A percentile compares a stretch with the other conserved stretches of the same genome.
Evolutionary conservation across 2,329 filamentous ascomycete species (phyloP).

Genomic region (Beauveria sp.): DNA sequence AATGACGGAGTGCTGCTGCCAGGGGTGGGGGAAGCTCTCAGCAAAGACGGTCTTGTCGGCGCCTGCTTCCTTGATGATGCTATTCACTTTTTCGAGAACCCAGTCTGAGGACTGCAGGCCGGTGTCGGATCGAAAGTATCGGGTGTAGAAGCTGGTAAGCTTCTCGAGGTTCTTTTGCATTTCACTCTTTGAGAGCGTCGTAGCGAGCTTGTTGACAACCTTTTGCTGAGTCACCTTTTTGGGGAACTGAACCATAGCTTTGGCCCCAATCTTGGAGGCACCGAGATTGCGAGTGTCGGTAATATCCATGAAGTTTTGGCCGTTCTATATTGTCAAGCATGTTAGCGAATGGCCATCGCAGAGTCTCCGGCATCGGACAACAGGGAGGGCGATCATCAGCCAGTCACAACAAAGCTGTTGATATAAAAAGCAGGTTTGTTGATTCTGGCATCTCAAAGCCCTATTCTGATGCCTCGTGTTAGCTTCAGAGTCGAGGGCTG

Average conservation of each 20-base stretch:
- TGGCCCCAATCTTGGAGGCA: slow-evolving; percentile 27
- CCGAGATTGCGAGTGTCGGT: slow-evolving; percentile 62
- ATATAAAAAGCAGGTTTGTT: too few species aligned
- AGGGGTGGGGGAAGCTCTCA: slow-evolving; percentile 69
- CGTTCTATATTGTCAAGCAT: slow-evolving; percentile 40
- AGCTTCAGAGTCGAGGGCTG: slow-evolving; percentile 9
- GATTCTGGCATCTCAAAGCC: too few species aligned
- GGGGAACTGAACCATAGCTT: slow-evolving; percentile 51
- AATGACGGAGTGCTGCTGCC: slow-evolving; percentile 87
- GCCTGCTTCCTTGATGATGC: slow-evolving; percentile 63
- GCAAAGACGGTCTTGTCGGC: slow-evolving; percentile 62
- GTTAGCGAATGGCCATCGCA: not conserved
- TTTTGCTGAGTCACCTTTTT: slow-evolving; percentile 56
- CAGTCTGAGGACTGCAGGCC: slow-evolving; percentile 82
- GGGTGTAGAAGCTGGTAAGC: slow-evolving; percentile 71
- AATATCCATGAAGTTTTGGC: slow-evolving; percentile 89
- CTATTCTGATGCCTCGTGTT: too few species aligned
- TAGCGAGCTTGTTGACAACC: slow-evolving; percentile 58
- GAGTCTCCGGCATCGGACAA: not conserved
- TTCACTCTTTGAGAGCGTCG: slow-evolving; percentile 63
- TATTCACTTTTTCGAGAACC: slow-evolving; percentile 68
- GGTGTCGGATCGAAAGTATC: slow-evolving; percentile 72
- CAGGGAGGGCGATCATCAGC: not conserved
- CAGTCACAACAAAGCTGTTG: not conserved
- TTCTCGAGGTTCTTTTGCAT: slow-evolving; percentile 73